phyloP scores from a whole-genome alignment of 768 basidiomycete genomes.

The Pleurotus tuoliensis region DNA sequence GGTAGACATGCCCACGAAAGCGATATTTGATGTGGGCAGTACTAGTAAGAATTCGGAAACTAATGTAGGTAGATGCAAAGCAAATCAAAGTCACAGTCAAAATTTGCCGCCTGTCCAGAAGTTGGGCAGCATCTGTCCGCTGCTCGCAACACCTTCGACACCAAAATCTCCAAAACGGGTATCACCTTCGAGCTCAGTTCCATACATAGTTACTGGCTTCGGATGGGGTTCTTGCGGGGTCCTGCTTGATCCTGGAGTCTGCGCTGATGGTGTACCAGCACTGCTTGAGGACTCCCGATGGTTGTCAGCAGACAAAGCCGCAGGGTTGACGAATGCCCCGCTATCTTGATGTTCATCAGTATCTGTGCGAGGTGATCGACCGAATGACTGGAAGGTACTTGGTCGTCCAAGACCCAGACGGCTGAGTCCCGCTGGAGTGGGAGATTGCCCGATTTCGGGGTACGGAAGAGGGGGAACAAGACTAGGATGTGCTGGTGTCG shows the following conservation, averaged over 20 bases:
- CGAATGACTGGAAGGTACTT: constrained; percentile 39
- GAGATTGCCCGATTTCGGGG: constrained; percentile 33
- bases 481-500: constrained; percentile 42
- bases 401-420: not conserved
- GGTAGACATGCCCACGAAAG: no score
- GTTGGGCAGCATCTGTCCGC: constrained; percentile 23
- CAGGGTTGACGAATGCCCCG: constrained; percentile 36
- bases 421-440: constrained; percentile 36
- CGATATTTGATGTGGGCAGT: not conserved
- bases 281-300: constrained; percentile 31
- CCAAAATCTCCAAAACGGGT: constrained; percentile 87
- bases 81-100: constrained; percentile 17
- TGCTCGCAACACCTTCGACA: constrained; percentile 69
- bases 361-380: constrained; percentile 39
- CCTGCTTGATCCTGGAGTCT: not conserved
- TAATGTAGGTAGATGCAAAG: no score
- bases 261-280: constrained; percentile 21
- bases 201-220: constrained; percentile 74
- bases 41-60: constrained; percentile 10
- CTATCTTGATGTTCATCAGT: constrained; percentile 25
- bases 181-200: constrained; percentile 76
- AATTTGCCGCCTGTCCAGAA: constrained; percentile 60
- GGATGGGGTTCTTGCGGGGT: constrained; percentile 30
- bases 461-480: constrained; percentile 26
- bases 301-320: constrained; percentile 26